Evolutionary conservation across 2,329 filamentous ascomycete species (phyloP).

Genomic region (Ceratocystis eucalypticola): DNA sequence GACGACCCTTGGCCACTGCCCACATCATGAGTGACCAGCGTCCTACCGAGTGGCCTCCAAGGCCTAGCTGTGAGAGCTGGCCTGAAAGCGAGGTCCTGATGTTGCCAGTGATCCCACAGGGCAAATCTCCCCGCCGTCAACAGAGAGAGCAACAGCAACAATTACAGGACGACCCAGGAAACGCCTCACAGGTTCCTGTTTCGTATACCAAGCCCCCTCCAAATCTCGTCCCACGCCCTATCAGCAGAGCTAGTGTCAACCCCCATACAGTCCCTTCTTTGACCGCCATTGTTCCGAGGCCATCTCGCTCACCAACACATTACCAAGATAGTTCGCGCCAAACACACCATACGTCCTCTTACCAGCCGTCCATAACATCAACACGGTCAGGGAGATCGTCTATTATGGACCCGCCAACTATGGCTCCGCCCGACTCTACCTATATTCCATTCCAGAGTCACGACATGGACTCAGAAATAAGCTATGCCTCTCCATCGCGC

Average conservation of each 20-base stretch:
- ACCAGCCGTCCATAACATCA: conserved; percentile 41
- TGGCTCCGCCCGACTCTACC: conserved; percentile 49
- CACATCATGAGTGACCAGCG: conserved; percentile 1
- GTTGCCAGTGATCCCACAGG: conserved; percentile 40
- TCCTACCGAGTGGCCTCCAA: conserved; percentile 12
- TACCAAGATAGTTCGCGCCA: conserved; percentile 33
- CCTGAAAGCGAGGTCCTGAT: conserved; percentile 19
- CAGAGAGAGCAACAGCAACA: background rate
- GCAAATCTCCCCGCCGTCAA: conserved; percentile 28
- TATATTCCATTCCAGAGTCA: conserved; percentile 45
- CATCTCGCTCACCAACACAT: conserved; percentile 31
- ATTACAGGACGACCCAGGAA: background rate
- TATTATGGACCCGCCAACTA: conserved; percentile 44
- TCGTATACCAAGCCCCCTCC: background rate
- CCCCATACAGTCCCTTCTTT: conserved; percentile 1
- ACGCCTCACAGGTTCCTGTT: conserved; percentile 9
- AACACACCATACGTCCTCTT: conserved; percentile 29
- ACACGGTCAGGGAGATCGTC: conserved; percentile 34
- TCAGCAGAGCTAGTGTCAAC: conserved; percentile 9
- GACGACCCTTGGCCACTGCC: background rate
- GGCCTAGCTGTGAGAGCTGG: conserved; percentile 14
- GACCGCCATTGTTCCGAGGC: conserved; percentile 20
- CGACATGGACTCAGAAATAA: conserved; percentile 26
- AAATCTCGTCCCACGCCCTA: conserved; percentile 1
- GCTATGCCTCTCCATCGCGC: conserved; percentile 37